These are phyloP conservation scores for Paspalum notatum DNA, from an alignment of 176 grass and related monocot genomes.

Conservation along the genomic window DNA sequence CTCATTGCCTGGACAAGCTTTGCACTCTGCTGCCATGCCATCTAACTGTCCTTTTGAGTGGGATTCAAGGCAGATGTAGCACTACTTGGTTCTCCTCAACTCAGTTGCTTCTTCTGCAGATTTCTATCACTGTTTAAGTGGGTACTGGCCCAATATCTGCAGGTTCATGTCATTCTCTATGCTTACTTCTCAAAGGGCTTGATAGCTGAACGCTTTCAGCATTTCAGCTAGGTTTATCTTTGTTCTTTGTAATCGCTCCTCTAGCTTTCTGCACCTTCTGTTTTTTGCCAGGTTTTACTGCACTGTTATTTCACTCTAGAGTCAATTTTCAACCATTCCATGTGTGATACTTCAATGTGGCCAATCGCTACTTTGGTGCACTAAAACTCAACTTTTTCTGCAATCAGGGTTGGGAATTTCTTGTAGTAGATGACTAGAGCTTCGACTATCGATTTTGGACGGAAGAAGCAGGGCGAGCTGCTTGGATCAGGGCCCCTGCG, in stretches of 20 bases:
- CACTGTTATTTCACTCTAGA: background rate
- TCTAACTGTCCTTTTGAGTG: conserved; percentile 35
- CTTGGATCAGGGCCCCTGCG: conserved; percentile 46
- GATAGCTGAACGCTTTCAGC: background rate
- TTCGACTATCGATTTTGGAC: conserved; percentile 48
- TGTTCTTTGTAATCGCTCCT: conserved; percentile 1
- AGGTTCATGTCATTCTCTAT: background rate
- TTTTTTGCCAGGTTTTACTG: background rate
- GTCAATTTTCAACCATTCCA: background rate
- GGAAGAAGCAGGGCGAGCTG: conserved; percentile 34
- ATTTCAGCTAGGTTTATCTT: background rate
- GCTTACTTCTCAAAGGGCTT: background rate
- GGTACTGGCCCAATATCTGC: background rate
- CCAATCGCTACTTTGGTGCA: background rate
- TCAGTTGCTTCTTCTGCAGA: conserved; percentile 16
- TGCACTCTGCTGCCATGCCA: background rate
- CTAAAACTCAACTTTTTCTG: background rate
- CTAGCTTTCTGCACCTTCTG: background rate
- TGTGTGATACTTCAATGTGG: background rate
- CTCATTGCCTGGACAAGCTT: background rate
- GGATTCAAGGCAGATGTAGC: background rate
- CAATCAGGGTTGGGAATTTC: background rate
- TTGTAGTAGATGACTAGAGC: conserved; percentile 48
- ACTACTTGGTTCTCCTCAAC: background rate
- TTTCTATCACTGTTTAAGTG: conserved; percentile 9